phyloP scores from a whole-genome alignment of 2,329 filamentous ascomycete species.

The Sclerotinia spermophila region DNA sequence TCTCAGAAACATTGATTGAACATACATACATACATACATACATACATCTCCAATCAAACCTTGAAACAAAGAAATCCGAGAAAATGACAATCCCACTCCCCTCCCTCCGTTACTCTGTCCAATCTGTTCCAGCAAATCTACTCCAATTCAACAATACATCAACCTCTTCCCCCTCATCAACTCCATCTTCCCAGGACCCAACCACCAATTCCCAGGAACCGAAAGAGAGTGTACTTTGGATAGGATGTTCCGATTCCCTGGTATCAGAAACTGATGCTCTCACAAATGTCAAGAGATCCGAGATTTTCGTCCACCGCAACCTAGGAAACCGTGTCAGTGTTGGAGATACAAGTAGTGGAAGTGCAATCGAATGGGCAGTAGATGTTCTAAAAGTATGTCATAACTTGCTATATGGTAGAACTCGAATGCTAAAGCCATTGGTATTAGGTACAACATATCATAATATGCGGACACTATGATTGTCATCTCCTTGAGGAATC shows the following conservation, averaged over 20 bases:
- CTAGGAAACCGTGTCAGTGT: conserved; percentile 63
- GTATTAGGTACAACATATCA: conserved; percentile 50
- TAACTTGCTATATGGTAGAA: neutral
- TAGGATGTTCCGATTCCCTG: conserved; percentile 65
- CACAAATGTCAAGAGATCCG: conserved; percentile 54
- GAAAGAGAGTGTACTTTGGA: conserved; percentile 56
- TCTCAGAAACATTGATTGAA: neutral
- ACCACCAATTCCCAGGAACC: neutral
- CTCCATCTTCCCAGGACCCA: neutral
- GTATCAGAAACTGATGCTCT: conserved; percentile 63
- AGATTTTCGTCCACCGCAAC: conserved; percentile 69
- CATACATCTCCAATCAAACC: neutral
- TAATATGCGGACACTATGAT: conserved; percentile 53
- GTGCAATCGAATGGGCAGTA: conserved; percentile 63
- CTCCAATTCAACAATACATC: neutral
- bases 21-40: too few relatives aligned
- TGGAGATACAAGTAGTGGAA: conserved; percentile 56
- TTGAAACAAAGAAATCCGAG: neutral
- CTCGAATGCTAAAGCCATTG: neutral
- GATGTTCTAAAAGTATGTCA: conserved; percentile 52
- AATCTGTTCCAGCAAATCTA: neutral
- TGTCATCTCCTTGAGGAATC: conserved; percentile 50
- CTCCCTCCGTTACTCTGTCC: conserved; percentile 2
- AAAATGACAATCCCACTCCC: conserved; percentile 15
- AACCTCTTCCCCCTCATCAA: neutral